These are phyloP conservation scores for Lactarius psammicola DNA, from an alignment of 768 basidiomycete genomes.

Conservation along the genomic window DNA sequence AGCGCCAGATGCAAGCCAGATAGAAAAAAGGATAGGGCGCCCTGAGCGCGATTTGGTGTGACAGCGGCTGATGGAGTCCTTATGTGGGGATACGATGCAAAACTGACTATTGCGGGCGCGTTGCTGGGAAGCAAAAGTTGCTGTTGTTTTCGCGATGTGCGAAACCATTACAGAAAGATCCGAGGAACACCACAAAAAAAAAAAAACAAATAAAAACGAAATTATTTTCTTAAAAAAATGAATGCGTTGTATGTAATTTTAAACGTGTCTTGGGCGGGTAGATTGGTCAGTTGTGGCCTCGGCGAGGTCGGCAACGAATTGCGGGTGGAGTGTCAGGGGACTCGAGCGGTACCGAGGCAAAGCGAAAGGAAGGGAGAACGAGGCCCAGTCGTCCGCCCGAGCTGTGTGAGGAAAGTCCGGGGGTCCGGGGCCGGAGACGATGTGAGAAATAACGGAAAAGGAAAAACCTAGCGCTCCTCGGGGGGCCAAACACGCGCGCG, in stretches of 20 bases:
- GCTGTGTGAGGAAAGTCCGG: slow-evolving; percentile 15
- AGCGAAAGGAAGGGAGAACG: background rate
- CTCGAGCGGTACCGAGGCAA: slow-evolving; percentile 1
- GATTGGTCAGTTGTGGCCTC: slow-evolving; percentile 3
- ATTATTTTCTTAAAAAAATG: background rate
- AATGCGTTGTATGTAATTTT: slow-evolving; percentile 5
- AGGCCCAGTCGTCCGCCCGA: slow-evolving; percentile 7
- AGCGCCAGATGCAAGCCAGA: slow-evolving; percentile 7
- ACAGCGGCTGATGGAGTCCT: slow-evolving; percentile 21
- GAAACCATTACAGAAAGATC: slow-evolving; percentile 12
- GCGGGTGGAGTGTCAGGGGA: slow-evolving; percentile 20
- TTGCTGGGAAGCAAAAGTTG: slow-evolving; percentile 20
- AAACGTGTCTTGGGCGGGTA: background rate
- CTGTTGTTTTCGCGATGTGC: slow-evolving; percentile 14
- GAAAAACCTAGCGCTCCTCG: slow-evolving; percentile 27
- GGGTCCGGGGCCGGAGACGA: slow-evolving; percentile 15
- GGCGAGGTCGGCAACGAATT: slow-evolving; percentile 21
- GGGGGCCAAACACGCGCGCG: slow-evolving; percentile 27
- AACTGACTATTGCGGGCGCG: slow-evolving; percentile 12
- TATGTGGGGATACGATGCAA: slow-evolving; percentile 13
- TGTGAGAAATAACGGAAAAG: slow-evolving; percentile 23
- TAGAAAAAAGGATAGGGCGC: slow-evolving; percentile 19
- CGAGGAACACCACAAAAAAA: background rate
- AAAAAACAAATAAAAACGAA: background rate
- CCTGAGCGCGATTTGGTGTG: slow-evolving; percentile 24